Base-by-base conservation (phyloP, 257 asterid species). In the Galeopsis tetrahit region DNA sequence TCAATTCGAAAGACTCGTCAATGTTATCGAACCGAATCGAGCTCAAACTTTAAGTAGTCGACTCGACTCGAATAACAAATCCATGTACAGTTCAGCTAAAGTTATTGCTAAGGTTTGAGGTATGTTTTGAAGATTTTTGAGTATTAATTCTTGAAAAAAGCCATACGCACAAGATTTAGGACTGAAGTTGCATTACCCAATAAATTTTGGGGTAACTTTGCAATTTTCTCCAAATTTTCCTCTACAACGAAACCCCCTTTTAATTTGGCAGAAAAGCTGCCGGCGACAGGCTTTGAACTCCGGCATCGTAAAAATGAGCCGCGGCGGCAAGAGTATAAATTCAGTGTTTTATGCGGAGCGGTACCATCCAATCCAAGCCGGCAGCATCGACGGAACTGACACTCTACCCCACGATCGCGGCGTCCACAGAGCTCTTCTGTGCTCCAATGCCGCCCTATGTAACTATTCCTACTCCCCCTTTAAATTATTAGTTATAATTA, bases 361-460 rank as follows among this genome's bases (percentile, higher is more conserved):
- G 33, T 95, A 95, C 87, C 99, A 95, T 75, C 98, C 98, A 36
- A 95, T 95, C 66, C 99, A 95, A 85, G 92, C 93, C 44, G 98
- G 98, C 48, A 95, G 99, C 85, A 95, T 95, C 63, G 98, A 95
- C 75, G 99, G 99, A 66, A 95, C 96, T 10, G 97, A 95, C 60
- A 86, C 75, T 57, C 91, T 78, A 38, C 93, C 98, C 28, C 99
- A 95, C 77, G 98, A 95, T 76, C 87, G 83, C 86, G 98, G 82
- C 81, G 83, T 87, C 68, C 85, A 88, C 68, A 80, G 99, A 82
- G 99, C 99, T 81, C 88, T 87, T 69, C 96, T 92, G 34, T 90
- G 98, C 79, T 87, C 89, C 75, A 90, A 87, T 52, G 96, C 99
- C 35, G 84, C 88, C 81, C 93, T 94, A 34, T 94, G 98, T 92